Percentiles rank a stretch among this genome's conserved stretches.
Evolutionary conservation across 805 yeast genomes (phyloP).

Genomic region (Metschnikowia dekortorum): DNA sequence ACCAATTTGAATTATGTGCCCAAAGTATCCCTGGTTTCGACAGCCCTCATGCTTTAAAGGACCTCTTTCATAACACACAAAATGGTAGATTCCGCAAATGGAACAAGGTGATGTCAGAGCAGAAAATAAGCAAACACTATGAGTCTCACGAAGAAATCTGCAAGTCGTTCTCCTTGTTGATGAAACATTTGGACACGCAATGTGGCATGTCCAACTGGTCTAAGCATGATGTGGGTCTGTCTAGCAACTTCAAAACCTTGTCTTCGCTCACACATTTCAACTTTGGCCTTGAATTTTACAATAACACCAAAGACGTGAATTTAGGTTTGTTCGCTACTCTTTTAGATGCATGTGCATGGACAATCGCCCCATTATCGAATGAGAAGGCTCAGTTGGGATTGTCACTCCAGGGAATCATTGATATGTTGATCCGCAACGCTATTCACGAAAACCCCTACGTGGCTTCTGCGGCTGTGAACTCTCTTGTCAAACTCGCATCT

Average conservation of each 20-base stretch:
- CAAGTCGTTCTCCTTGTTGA: slow-evolving; percentile 47
- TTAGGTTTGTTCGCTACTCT: slow-evolving; percentile 64
- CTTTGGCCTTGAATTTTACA: slow-evolving; percentile 36
- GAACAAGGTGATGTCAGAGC: slow-evolving; percentile 39
- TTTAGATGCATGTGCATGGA: slow-evolving; percentile 71
- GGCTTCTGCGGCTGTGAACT: slow-evolving; percentile 56
- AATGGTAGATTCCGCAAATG: slow-evolving; percentile 8
- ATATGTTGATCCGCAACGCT: slow-evolving; percentile 70
- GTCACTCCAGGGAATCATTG: slow-evolving; percentile 63
- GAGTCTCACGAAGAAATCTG: slow-evolving; percentile 70
- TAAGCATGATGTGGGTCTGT: slow-evolving; percentile 10
- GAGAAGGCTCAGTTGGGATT: slow-evolving; percentile 41
- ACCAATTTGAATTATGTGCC: slow-evolving; percentile 10
- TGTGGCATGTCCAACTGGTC: slow-evolving; percentile 40
- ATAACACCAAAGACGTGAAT: slow-evolving; percentile 35
- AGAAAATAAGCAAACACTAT: slow-evolving; percentile 42
- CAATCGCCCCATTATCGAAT: slow-evolving; percentile 27
- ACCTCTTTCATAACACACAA: slow-evolving; percentile 7
- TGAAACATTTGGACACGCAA: slow-evolving; percentile 57
- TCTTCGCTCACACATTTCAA: slow-evolving; percentile 38
- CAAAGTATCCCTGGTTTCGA: background rate
- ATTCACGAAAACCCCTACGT: slow-evolving; percentile 63
- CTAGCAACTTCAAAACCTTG: slow-evolving; percentile 24
- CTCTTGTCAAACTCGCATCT: slow-evolving; percentile 63
- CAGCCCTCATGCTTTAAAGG: slow-evolving; percentile 7